Conservation (phyloP, 306 rosid genomes). For the Quercus bicolor region DNA sequence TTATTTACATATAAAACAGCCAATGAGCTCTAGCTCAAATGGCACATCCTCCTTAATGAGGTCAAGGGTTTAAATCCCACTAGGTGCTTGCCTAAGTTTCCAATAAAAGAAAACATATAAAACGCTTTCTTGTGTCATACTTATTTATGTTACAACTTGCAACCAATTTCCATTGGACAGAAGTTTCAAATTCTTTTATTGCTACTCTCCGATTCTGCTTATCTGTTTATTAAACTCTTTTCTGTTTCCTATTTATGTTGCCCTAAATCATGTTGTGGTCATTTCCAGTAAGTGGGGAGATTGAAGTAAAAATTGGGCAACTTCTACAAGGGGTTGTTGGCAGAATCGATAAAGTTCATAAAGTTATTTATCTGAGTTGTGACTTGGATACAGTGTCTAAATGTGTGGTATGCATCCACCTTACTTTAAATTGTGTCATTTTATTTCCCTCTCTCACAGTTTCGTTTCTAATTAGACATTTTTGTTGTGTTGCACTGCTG, state of each 20-base stretch:
- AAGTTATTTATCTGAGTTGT: conserved; percentile 69
- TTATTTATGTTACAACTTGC: not conserved
- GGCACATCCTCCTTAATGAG: no score
- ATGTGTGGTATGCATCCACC: conserved; percentile 57
- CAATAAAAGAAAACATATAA: no score
- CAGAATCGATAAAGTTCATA: conserved; percentile 71
- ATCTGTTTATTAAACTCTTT: not conserved
- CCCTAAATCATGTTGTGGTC: conserved; percentile 2
- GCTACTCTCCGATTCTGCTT: not conserved
- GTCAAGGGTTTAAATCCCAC: no score
- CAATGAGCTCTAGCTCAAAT: no score
- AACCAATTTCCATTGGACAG: not conserved
- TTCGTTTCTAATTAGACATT: conserved; percentile 14
- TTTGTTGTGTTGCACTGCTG: conserved; percentile 19
- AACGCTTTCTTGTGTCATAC: not conserved
- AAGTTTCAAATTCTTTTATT: not conserved
- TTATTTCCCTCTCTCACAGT: conserved; percentile 1
- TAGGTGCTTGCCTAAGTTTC: no score
- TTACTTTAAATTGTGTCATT: not conserved
- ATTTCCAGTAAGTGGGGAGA: conserved; percentile 36
- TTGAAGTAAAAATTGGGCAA: conserved; percentile 57
- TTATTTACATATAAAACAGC: no score
- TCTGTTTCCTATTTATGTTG: not conserved
- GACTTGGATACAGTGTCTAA: conserved; percentile 67
- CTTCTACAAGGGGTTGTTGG: conserved; percentile 75